Percentiles rank a stretch among this genome's conserved stretches.
phyloP scores from a whole-genome alignment of 176 grass and related monocot species.

The Microstegium vimineum region DNA sequence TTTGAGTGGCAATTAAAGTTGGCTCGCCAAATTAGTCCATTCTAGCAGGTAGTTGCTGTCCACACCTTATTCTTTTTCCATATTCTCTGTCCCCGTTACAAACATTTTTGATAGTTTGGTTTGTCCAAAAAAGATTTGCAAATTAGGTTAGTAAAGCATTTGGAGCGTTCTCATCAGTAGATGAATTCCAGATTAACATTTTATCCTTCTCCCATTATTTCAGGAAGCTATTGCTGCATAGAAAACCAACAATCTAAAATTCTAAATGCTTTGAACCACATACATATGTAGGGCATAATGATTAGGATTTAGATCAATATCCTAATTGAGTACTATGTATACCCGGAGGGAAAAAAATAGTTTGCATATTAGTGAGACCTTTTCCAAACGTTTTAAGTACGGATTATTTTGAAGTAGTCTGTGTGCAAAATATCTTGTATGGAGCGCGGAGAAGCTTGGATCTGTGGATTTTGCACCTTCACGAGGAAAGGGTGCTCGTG shows the following conservation, averaged over 20 bases:
- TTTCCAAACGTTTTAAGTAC: background rate
- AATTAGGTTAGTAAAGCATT: background rate
- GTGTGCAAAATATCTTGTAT: background rate
- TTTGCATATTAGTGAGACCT: background rate
- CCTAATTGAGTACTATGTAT: background rate
- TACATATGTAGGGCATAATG: background rate
- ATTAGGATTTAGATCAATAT: background rate
- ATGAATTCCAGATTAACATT: background rate
- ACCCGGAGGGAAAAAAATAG: background rate
- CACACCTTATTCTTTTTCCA: background rate
- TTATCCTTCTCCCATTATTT: constrained; percentile 5
- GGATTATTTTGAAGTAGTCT: background rate
- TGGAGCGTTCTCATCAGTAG: background rate
- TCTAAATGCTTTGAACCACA: background rate
- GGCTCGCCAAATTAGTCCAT: constrained; percentile 84
- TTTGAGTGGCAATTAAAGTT: constrained; percentile 86
- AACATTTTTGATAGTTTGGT: constrained; percentile 12
- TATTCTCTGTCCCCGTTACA: background rate
- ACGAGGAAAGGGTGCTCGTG: background rate
- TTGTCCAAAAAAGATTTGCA: background rate
- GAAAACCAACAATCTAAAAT: background rate
- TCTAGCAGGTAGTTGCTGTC: constrained; percentile 54
- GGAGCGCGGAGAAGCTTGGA: background rate
- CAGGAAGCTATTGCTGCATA: background rate
- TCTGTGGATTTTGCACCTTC: constrained; percentile 7